Percentiles rank a stretch among this genome's conserved stretches.
Conservation (phyloP, 495 filamentous ascomycete genomes). For the Amphirosellinia nigrospora region DNA sequence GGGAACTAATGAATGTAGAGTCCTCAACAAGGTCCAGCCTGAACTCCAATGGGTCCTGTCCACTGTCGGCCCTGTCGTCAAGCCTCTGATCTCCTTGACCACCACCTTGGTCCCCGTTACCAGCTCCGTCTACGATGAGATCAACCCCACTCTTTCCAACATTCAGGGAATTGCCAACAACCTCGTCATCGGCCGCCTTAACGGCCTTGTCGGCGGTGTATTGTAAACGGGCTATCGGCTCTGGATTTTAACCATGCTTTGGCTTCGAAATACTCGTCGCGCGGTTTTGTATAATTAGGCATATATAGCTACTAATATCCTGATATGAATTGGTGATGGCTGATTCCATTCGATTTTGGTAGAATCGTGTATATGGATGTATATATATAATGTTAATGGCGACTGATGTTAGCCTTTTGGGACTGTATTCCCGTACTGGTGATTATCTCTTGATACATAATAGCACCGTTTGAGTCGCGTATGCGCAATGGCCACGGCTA, state of each 20-base stretch:
- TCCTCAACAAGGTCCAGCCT: slow-evolving; percentile 7
- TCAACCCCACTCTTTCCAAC: neutral
- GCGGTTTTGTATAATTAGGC: neutral
- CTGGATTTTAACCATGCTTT: neutral
- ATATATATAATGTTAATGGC: slow-evolving; percentile 8
- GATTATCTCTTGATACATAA: neutral
- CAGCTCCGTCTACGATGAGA: neutral
- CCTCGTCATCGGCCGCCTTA: neutral
- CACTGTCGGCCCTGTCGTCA: neutral
- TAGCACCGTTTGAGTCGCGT: neutral
- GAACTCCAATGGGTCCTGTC: slow-evolving; percentile 11
- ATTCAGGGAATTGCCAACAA: neutral
- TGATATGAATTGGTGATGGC: neutral
- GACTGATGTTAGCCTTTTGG: neutral
- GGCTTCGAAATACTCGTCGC: neutral
- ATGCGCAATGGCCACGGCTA: neutral
- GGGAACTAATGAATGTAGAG: neutral
- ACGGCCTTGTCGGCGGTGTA: neutral
- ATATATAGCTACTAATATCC: neutral
- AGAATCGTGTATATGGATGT: no score
- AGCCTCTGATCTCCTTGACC: slow-evolving; percentile 11
- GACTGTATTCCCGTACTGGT: neutral
- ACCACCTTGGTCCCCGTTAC: neutral
- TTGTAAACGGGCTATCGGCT: neutral
- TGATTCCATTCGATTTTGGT: neutral